Evolutionary conservation across 768 basidiomycete genomes (phyloP).

Genomic region (Paxillus ammoniavirescens): DNA sequence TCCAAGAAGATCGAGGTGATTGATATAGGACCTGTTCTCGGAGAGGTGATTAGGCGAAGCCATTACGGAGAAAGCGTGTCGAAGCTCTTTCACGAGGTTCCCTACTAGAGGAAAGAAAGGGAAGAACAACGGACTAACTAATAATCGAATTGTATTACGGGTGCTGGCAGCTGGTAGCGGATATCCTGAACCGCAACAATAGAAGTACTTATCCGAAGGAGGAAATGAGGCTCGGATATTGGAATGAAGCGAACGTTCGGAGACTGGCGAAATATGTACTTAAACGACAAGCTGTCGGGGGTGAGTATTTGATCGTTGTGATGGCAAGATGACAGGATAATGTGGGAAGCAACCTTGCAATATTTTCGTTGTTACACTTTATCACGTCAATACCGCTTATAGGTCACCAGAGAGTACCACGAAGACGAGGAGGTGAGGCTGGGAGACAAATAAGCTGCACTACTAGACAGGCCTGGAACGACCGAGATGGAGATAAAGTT

Average conservation of each 20-base stretch:
- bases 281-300: background rate
- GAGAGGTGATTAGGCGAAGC: constrained; percentile 92
- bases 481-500: background rate
- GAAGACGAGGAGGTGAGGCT: too few species aligned
- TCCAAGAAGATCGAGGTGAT: constrained; percentile 89
- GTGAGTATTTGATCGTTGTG: background rate
- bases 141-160: too few species aligned
- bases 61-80: constrained; percentile 97
- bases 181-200: background rate
- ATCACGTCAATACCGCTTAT: background rate
- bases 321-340: background rate
- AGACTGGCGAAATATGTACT: too few species aligned
- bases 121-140: background rate
- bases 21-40: constrained; percentile 92
- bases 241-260: too few species aligned
- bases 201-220: background rate
- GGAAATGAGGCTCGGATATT: background rate
- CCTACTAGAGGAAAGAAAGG: constrained; percentile 53
- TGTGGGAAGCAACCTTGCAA: background rate
- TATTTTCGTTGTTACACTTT: background rate
- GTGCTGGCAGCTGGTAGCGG: too few species aligned
- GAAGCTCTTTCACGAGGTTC: constrained; percentile 86
- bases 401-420: background rate
- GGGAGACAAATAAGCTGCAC: too few species aligned
- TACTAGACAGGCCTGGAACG: background rate